Base-by-base conservation (phyloP, 768 basidiomycete species). In the Mycena indigotica region DNA sequence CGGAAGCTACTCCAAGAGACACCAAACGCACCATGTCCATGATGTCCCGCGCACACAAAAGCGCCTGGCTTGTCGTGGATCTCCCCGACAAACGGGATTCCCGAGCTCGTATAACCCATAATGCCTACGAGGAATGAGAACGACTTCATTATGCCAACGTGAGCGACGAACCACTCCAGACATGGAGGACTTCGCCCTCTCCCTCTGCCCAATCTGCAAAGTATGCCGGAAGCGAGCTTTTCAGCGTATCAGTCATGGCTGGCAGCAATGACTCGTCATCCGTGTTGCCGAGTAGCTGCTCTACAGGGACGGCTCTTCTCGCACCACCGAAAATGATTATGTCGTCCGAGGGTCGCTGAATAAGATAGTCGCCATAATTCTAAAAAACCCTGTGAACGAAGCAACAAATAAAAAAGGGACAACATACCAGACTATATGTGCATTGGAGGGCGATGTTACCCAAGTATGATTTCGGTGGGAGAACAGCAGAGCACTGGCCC, bases 31-130 rank as follows among this genome's bases (percentile, higher is more conserved):
- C 71, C 71, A 39, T 72, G 70, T 2, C 71, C 71, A 16, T 66
- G 66, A 50, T 66, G 65, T 1, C 70, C 71, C 12, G 69, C 69
- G 50, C 60, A 63, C 29, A 71, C 61, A 41, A 69, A 72, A n/a
- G 64, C 66, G 25, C 69, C 71, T 6, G 61, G 62, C 50, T 68
- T 70, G 19, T 69, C 68, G 49, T 64, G 66, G 24, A 72, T 39
- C 48, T 65, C 66, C 26, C 71, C 71, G 21, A 72, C 65, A 39
- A 63, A 68, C 4, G 71, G 70, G n/a, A 71, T 54, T 1, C 55
- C 62, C 55, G 25, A 16, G n/a, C 28, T 25, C 19, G 23, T 3
- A n/a, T 38, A 17, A 48, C 30, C 21, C 15, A 16, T 4, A 4
- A 28, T 23, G 3, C 23, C 28, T 5, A 12, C 6, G 29, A 50